phyloP scores from a whole-genome alignment of 78 protist genomes.

The Dictyostelium brefeldianum region DNA sequence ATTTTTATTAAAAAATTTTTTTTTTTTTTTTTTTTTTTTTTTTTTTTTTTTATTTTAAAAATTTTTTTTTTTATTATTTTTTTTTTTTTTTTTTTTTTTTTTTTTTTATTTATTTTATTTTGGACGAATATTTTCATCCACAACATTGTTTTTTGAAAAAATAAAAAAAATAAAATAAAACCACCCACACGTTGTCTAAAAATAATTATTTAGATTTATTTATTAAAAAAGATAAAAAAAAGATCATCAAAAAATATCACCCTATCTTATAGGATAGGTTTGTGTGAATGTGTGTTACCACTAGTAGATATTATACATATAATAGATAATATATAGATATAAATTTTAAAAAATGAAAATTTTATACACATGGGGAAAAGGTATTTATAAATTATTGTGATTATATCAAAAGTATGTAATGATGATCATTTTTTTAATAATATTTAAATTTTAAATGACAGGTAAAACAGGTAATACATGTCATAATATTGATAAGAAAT shows the following conservation, averaged over 20 bases:
- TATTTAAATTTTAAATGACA: background rate
- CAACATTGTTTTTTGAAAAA: too few relatives aligned
- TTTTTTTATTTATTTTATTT: background rate
- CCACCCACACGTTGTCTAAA: too few relatives aligned
- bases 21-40: too few relatives aligned
- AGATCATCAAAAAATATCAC: background rate
- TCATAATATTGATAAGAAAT: constrained; percentile 65
- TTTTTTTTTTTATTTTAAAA: too few relatives aligned
- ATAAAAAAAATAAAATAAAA: too few relatives aligned
- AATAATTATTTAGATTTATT: background rate
- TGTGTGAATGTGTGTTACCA: too few relatives aligned
- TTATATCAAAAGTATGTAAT: background rate
- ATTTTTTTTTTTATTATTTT: background rate
- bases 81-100: background rate
- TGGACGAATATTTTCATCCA: too few relatives aligned
- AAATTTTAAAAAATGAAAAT: constrained; percentile 43
- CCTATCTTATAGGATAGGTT: background rate
- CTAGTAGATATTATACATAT: too few relatives aligned
- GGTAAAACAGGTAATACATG: constrained; percentile 81
- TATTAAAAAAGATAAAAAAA: background rate
- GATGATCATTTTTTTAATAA: too few relatives aligned
- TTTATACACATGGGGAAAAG: constrained; percentile 78
- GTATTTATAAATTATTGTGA: background rate
- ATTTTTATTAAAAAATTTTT: too few relatives aligned
- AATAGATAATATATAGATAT: too few relatives aligned